Base-by-base conservation (phyloP, 257 asterid species). In the Solanum gandarillasii region DNA sequence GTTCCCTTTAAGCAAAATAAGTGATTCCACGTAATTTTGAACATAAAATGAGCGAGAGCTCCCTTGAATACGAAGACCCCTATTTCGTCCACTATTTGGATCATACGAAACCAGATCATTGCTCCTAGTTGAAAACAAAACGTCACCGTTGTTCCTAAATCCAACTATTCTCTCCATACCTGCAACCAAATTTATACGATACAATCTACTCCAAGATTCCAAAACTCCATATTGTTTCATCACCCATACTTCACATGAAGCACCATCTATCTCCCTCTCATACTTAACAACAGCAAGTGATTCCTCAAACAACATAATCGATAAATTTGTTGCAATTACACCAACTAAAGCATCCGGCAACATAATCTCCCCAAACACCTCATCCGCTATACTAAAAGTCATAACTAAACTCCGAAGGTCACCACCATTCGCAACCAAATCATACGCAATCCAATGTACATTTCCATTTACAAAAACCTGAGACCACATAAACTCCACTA, bases 181-280 rank as follows among this genome's bases (percentile, higher is more conserved):
- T 84, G 27, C 65, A 1, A 0, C 87, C 70, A 90, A 62, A 79
- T 88, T 83, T 65, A 95, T 86, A 68, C 87, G 48, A 87, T 90
- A 93, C 74, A 95, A 83, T 88, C 88, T 93, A n/a, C 70, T 87
- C 98, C 98, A 95, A 4, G 97, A 91, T 68, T 90, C 93, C 13
- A 39, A 65, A 67, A 91, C 92, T 27, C 93, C 95, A 85, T 91
- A 92, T 71, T 89, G 91, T 88, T 90, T 88, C 98, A 93, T 93
- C 87, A 89, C 86, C 98, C 95, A 95, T 83, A 95, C 90, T 84
- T 86, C 90, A 87, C 91, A 91, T 4, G n/a, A 86, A 38, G 60
- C 85, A 43, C 11, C 65, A 13, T 84, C 89, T 9, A 46, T 60
- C 25, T 52, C 87, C 72, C 79, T 88, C 21, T 60, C 82, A 35